Conservation (phyloP, 2,329 filamentous ascomycete genomes). For the Penicillium thymicola region DNA sequence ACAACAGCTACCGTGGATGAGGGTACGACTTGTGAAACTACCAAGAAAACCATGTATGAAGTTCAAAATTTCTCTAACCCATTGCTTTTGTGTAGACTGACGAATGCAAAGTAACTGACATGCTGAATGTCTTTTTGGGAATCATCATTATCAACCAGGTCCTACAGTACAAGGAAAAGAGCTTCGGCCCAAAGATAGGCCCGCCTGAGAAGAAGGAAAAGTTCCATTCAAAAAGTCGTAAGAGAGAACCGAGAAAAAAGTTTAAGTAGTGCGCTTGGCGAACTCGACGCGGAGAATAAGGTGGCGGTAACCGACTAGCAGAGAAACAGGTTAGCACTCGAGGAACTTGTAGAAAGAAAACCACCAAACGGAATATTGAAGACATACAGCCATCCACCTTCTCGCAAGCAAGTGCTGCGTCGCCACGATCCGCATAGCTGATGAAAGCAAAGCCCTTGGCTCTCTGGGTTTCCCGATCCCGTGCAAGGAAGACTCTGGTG, state of each 20-base stretch:
- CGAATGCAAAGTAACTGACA: conserved; percentile 33
- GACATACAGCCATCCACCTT: conserved; percentile 91
- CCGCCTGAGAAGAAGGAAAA: conserved; percentile 31
- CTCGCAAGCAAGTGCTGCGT: conserved; percentile 88
- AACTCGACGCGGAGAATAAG: conserved; percentile 53
- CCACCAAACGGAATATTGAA: not conserved
- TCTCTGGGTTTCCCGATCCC: conserved; percentile 91
- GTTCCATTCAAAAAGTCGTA: conserved; percentile 31
- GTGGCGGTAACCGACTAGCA: conserved; percentile 50
- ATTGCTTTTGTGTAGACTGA: conserved; percentile 31
- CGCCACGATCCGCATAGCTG: conserved; percentile 84
- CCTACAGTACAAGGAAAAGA: conserved; percentile 38
- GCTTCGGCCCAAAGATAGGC: conserved; percentile 29
- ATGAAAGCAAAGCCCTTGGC: conserved; percentile 99
- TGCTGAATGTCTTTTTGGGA: conserved; percentile 30
- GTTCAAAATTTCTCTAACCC: conserved; percentile 24
- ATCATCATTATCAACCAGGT: conserved; percentile 39
- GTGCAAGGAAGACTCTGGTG: conserved; percentile 94
- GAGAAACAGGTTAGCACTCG: conserved; percentile 24
- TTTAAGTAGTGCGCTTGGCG: conserved; percentile 47
- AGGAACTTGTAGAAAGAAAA: not conserved
- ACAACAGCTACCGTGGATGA: not conserved
- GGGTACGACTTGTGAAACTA: not conserved
- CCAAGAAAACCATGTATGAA: not conserved
- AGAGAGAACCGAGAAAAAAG: conserved; percentile 25